These are phyloP conservation scores for Suillus spraguei DNA, from an alignment of 768 basidiomycete species.

Conservation along the genomic window DNA sequence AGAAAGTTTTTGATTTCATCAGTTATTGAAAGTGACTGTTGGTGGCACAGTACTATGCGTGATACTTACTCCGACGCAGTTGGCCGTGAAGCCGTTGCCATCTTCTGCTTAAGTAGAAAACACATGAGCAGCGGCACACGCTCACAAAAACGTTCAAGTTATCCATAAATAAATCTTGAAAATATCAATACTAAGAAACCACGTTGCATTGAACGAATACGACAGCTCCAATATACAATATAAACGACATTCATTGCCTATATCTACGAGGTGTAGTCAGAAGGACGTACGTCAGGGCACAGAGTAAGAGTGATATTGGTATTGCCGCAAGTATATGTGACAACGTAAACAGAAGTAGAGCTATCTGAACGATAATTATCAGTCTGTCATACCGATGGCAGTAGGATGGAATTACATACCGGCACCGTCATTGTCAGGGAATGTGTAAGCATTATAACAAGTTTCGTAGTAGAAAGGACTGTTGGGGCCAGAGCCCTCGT, in stretches of 20 bases:
- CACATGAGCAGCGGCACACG: too few species aligned
- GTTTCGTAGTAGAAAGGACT: slow-evolving; percentile 31
- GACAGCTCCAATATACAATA: background rate
- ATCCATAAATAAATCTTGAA: background rate
- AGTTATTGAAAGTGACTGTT: too few species aligned
- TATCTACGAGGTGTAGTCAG: slow-evolving; percentile 10
- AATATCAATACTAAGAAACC: background rate
- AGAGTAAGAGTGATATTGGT: slow-evolving; percentile 31
- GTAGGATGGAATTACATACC: slow-evolving; percentile 17
- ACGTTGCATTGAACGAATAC: background rate
- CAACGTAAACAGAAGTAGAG: slow-evolving; percentile 29
- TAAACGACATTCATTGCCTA: background rate
- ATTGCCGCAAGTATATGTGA: slow-evolving; percentile 31
- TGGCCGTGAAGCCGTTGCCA: too few species aligned
- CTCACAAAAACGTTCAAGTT: background rate
- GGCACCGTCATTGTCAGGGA: slow-evolving; percentile 36
- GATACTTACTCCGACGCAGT: too few species aligned
- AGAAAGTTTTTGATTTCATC: too few species aligned
- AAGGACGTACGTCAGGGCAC: slow-evolving; percentile 26
- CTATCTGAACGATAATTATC: slow-evolving; percentile 19
- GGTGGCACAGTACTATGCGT: too few species aligned
- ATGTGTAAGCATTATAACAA: slow-evolving; percentile 34
- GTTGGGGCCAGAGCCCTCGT: slow-evolving; percentile 32
- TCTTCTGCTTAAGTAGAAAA: too few species aligned
- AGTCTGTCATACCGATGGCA: background rate